Base-by-base conservation (phyloP, 352 stramenopile species). In the Pythium aristosporum region DNA sequence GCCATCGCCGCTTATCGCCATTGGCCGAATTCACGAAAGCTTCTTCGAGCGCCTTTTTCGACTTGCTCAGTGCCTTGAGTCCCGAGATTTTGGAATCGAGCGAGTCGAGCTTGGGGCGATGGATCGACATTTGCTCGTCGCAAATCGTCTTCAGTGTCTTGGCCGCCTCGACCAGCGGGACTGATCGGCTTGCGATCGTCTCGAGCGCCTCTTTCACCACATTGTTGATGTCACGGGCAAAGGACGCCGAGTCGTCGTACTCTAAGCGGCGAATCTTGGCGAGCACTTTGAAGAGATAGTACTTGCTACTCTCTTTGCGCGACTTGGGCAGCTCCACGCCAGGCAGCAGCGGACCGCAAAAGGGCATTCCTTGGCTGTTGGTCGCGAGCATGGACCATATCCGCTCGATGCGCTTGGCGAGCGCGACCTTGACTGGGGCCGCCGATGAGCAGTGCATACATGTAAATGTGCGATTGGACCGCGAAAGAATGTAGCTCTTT, bases 311-410 rank as follows among this genome's bases (percentile, higher is more conserved):
- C 32, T 65, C 21, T 48, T 67, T 56, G 16, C 43, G 37, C 25
- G 46, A 20, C 47, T 63, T 72, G 47, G 66, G 68, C 9, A 61
- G 37, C 16, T 87, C 74, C 42, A 95, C 44, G 16, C 87, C 87
- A 43, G 76, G 80, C 25, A 95, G 56, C 13, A 95, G 63, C 3
- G 87, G 87, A 37, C 82, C 81, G 54, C 83, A 92, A 44, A 95
- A 95, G 20, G 87, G 79, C 73, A 91, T 78, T 5, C 84, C 87
- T 65, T 95, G 87, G 16, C 73, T 82, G 67, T 95, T 95, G n/a
- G 85, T 95, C 15, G 84, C 87, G 58, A 95, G 61, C 42, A 84
- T 88, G 2, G 87, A 93, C 87, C 86, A 95, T 42, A 95, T 85
- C 25, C 84, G 84, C 68, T 95, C 87, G 50, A 95, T 65, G 46